phyloP scores from a whole-genome alignment of 805 yeast genomes.

The Cyberlindnera mrakii region DNA sequence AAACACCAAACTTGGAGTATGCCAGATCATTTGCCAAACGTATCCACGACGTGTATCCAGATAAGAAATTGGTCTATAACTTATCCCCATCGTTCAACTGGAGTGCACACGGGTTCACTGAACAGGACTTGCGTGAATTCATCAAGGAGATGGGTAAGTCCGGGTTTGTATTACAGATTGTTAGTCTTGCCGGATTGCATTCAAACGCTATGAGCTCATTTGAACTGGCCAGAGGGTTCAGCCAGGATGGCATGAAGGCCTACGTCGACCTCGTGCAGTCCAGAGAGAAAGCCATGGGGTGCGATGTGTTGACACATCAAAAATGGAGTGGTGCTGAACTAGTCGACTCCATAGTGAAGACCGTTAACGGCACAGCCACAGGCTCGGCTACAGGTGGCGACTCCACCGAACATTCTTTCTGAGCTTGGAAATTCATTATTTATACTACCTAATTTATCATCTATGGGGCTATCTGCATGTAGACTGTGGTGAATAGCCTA shows the following conservation, averaged over 20 bases:
- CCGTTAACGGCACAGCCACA: slow-evolving; percentile 12
- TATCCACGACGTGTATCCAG: slow-evolving; percentile 43
- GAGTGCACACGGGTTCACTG: slow-evolving; percentile 49
- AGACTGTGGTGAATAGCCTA: too few species aligned
- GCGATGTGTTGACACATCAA: slow-evolving; percentile 55
- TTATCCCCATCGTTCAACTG: slow-evolving; percentile 58
- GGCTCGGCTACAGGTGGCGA: slow-evolving; percentile 14
- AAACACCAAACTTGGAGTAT: slow-evolving; percentile 47
- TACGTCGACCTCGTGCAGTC: slow-evolving; percentile 48
- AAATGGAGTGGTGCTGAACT: slow-evolving; percentile 61
- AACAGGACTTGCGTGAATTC: slow-evolving; percentile 39
- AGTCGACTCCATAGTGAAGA: slow-evolving; percentile 28
- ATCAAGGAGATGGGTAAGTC: slow-evolving; percentile 48
- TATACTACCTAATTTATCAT: too few species aligned
- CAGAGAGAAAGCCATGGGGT: slow-evolving; percentile 36
- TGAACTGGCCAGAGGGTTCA: slow-evolving; percentile 43
- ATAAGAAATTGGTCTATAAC: slow-evolving; percentile 53
- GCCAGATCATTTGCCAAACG: slow-evolving; percentile 38
- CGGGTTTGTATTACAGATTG: slow-evolving; percentile 54
- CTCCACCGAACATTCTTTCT: slow-evolving; percentile 11
- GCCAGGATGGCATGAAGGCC: slow-evolving; percentile 51
- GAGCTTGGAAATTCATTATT: not conserved
- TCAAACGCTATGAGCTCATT: slow-evolving; percentile 45
- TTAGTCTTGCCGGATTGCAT: slow-evolving; percentile 57
- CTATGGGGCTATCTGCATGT: too few species aligned